phyloP scores from a whole-genome alignment of 805 yeast species.

The Ogataea sp. region DNA sequence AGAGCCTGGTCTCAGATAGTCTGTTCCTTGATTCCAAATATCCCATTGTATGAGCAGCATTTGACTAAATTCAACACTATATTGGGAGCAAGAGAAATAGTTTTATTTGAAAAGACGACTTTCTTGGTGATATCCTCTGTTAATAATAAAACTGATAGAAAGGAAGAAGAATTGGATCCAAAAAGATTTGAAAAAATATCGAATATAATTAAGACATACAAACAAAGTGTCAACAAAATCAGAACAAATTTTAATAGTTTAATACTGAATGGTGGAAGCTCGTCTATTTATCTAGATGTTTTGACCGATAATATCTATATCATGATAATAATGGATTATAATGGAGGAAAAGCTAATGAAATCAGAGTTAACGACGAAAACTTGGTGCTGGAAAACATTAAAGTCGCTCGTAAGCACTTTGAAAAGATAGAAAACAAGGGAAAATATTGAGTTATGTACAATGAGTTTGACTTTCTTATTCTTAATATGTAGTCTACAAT shows the following conservation, averaged over 20 bases:
- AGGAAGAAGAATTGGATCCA: slow-evolving; percentile 46
- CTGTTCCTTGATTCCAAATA: slow-evolving; percentile 90
- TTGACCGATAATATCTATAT: slow-evolving; percentile 29
- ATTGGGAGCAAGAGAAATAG: slow-evolving; percentile 81
- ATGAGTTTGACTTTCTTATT: no score
- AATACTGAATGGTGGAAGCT: slow-evolving; percentile 48
- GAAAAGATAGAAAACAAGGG: slow-evolving; percentile 18
- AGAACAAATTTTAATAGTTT: slow-evolving; percentile 77
- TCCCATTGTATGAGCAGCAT: slow-evolving; percentile 69
- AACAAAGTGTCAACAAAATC: slow-evolving; percentile 83
- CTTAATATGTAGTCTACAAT: no score
- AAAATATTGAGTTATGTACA: no score
- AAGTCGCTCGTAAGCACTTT: slow-evolving; percentile 25
- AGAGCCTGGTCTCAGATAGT: slow-evolving; percentile 97
- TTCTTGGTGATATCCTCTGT: slow-evolving; percentile 72
- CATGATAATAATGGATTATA: slow-evolving; percentile 28
- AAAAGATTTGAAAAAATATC: slow-evolving; percentile 91
- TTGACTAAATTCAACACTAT: slow-evolving; percentile 64
- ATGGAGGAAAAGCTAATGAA: slow-evolving; percentile 7
- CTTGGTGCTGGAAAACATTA: slow-evolving; percentile 25
- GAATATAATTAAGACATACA: slow-evolving; percentile 87
- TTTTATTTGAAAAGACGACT: slow-evolving; percentile 88
- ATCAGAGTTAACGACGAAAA: slow-evolving; percentile 22
- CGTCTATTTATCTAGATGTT: slow-evolving; percentile 27
- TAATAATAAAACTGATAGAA: slow-evolving; percentile 18